A percentile compares a stretch with the other conserved stretches of the same genome.
Conservation (phyloP, 2,329 filamentous ascomycete genomes). For the Pseudogymnoascus sp. region DNA sequence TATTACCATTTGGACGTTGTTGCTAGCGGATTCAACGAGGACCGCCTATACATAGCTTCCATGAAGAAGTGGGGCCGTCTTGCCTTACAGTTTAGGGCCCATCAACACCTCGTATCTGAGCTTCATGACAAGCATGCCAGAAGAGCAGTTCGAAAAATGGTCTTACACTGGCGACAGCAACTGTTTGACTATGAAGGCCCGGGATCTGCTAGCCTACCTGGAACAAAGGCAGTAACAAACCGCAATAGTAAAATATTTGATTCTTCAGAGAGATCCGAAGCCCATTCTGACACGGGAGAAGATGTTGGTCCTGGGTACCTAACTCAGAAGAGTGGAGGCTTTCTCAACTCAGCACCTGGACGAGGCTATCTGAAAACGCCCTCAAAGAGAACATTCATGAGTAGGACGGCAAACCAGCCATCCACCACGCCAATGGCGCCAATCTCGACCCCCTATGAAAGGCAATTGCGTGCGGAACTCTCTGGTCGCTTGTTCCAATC, state of each 20-base stretch:
- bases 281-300: conserved; percentile 29
- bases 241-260: not conserved
- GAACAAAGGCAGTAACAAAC: not conserved
- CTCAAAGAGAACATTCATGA: conserved; percentile 42
- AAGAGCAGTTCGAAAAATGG: conserved; percentile 30
- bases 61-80: conserved; percentile 30
- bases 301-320: conserved; percentile 23
- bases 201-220: not conserved
- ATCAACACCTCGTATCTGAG: conserved; percentile 26
- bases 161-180: conserved; percentile 30
- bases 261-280: conserved; percentile 20
- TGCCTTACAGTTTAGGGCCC: conserved; percentile 25
- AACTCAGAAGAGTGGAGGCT: conserved; percentile 20
- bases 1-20: conserved; percentile 25
- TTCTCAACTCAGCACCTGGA: conserved; percentile 21
- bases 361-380: conserved; percentile 36
- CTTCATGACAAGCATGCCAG: conserved; percentile 29
- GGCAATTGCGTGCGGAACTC: conserved; percentile 28
- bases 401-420: conserved; percentile 34
- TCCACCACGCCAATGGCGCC: conserved; percentile 41
- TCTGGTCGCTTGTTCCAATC: conserved; percentile 9
- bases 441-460: conserved; percentile 39
- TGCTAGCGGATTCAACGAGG: conserved; percentile 26
- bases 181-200: not conserved
- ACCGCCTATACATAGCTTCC: conserved; percentile 19